Percentiles rank a stretch among this genome's conserved stretches.
Conservation (phyloP, 1,284 basidiomycete species). For the Cystobasidium sp. region DNA sequence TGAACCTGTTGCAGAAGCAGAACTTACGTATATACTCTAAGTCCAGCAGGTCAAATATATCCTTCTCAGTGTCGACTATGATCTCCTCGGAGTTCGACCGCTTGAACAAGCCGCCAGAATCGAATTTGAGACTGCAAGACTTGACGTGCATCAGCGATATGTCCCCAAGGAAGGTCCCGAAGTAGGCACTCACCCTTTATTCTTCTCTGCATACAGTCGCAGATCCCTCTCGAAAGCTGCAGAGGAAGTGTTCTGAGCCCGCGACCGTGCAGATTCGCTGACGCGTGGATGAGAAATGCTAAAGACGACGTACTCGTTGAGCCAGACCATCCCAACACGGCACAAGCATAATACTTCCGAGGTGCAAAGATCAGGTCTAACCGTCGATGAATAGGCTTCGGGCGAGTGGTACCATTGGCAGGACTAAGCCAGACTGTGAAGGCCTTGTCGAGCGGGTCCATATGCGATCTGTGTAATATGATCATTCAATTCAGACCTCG, state of each 20-base stretch:
- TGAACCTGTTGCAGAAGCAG: not conserved
- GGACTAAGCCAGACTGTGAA: constrained; percentile 65
- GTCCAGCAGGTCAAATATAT: constrained; percentile 70
- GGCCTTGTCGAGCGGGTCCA: constrained; percentile 71
- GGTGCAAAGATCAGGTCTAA: constrained; percentile 75
- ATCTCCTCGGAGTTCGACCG: constrained; percentile 15
- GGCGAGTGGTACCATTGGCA: constrained; percentile 60
- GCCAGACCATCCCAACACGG: constrained; percentile 73
- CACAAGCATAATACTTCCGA: constrained; percentile 73
- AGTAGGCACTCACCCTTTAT: constrained; percentile 19
- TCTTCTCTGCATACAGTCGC: constrained; percentile 70
- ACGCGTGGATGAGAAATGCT: not conserved
- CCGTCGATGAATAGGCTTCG: constrained; percentile 61
- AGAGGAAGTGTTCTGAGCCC: not conserved
- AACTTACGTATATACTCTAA: constrained; percentile 70
- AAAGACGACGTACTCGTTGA: constrained; percentile 5
- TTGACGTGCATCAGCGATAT: not conserved
- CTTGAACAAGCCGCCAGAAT: constrained; percentile 55
- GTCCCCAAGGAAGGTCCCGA: not conserved
- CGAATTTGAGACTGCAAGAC: constrained; percentile 67
- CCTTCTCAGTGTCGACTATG: constrained; percentile 66
- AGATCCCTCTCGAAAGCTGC: constrained; percentile 78
- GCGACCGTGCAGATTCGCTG: not conserved
- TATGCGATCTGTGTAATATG: constrained; percentile 36
- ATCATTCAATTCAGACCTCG: not conserved